Evolutionary conservation across 768 basidiomycete species (phyloP).

Genomic region (Leccinum arenicola): DNA sequence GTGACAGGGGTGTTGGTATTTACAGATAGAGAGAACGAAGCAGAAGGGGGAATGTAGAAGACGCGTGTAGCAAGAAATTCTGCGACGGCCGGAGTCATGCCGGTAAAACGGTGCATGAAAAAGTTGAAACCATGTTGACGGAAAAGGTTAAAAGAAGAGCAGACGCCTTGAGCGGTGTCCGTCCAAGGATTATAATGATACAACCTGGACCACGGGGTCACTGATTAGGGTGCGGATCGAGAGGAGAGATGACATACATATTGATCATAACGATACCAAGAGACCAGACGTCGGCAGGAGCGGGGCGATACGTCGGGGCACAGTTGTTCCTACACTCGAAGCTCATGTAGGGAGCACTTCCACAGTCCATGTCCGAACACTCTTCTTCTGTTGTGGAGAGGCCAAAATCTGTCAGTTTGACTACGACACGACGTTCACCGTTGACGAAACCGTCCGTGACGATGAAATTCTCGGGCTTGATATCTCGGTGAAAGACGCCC

Average conservation of each 20-base stretch:
- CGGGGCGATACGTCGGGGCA: slow-evolving; percentile 90
- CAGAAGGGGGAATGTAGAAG: slow-evolving; percentile 71
- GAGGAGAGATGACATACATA: slow-evolving; percentile 54
- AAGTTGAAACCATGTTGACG: slow-evolving; percentile 77
- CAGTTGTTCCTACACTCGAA: slow-evolving; percentile 98
- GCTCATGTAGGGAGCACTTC: slow-evolving; percentile 98
- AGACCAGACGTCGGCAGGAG: slow-evolving; percentile 98
- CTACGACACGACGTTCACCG: slow-evolving; percentile 84
- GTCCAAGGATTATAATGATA: slow-evolving; percentile 99
- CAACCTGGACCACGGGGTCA: slow-evolving; percentile 50
- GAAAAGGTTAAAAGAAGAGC: slow-evolving; percentile 80
- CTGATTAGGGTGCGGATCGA: neutral
- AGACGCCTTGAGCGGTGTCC: slow-evolving; percentile 81
- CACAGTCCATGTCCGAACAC: slow-evolving; percentile 96
- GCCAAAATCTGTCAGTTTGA: slow-evolving; percentile 97
- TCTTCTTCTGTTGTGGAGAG: slow-evolving; percentile 86
- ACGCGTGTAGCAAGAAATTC: slow-evolving; percentile 82
- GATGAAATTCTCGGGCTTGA: slow-evolving; percentile 99
- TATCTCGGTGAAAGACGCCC: slow-evolving; percentile 92
- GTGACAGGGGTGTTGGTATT: slow-evolving; percentile 43
- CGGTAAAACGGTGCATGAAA: slow-evolving; percentile 86
- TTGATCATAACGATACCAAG: slow-evolving; percentile 99
- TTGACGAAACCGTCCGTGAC: slow-evolving; percentile 77
- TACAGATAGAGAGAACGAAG: slow-evolving; percentile 29
- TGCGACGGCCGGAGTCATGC: slow-evolving; percentile 84